phyloP scores from a whole-genome alignment of 805 yeast genomes.

The Ogataea philodendri region DNA sequence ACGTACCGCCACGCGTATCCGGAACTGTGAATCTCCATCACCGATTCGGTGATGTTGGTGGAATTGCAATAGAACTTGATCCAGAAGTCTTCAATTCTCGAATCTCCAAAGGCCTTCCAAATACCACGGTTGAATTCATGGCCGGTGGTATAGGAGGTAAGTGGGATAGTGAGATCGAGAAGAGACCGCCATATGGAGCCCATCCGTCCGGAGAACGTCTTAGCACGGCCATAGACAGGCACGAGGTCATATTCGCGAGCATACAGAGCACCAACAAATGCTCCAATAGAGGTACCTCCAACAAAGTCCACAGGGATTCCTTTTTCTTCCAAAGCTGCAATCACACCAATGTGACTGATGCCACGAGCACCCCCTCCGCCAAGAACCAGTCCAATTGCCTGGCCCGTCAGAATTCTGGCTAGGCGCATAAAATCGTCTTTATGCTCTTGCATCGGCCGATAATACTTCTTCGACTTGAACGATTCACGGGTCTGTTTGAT shows the following conservation, averaged over 20 bases:
- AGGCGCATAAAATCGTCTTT: slow-evolving; percentile 87
- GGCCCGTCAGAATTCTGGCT: slow-evolving; percentile 87
- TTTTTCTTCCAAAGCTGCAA: slow-evolving; percentile 84
- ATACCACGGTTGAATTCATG: slow-evolving; percentile 95
- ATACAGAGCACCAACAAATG: slow-evolving; percentile 92
- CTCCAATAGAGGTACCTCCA: slow-evolving; percentile 96
- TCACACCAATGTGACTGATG: slow-evolving; percentile 84
- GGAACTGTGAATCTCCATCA: slow-evolving; percentile 88
- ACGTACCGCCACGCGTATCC: slow-evolving; percentile 97
- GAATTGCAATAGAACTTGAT: slow-evolving; percentile 83
- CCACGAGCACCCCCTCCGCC: slow-evolving; percentile 99
- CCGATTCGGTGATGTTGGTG: slow-evolving; percentile 90
- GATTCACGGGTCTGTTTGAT: slow-evolving; percentile 29
- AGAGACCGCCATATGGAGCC: slow-evolving; percentile 83
- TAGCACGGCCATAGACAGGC: slow-evolving; percentile 85
- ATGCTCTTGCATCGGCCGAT: slow-evolving; percentile 47
- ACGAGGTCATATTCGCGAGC: slow-evolving; percentile 91
- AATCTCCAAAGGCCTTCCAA: slow-evolving; percentile 94
- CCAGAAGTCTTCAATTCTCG: slow-evolving; percentile 96
- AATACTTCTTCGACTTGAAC: slow-evolving; percentile 26
- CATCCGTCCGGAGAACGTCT: slow-evolving; percentile 78
- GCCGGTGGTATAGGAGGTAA: slow-evolving; percentile 93
- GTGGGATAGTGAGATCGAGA: slow-evolving; percentile 86
- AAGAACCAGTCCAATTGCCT: slow-evolving; percentile 88
- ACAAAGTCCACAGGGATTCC: slow-evolving; percentile 92